phyloP scores from a whole-genome alignment of 176 grass and related monocot species.

The Musa troglodytarum region DNA sequence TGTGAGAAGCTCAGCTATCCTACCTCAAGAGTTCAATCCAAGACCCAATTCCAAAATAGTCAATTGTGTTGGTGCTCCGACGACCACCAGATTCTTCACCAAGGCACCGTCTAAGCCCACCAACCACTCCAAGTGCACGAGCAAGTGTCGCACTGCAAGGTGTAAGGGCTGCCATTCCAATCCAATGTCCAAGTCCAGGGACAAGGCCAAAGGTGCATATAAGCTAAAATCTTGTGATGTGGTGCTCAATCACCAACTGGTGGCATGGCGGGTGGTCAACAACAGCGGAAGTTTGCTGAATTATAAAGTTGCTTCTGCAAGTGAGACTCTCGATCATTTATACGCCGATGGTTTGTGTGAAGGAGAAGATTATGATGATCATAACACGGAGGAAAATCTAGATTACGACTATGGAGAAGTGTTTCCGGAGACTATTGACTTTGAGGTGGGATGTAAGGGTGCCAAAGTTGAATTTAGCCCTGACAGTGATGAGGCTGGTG shows the following conservation, averaged over 20 bases:
- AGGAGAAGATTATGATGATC: background rate
- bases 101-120: slow-evolving; percentile 25
- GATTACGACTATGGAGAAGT: background rate
- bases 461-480: background rate
- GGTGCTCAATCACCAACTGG: background rate
- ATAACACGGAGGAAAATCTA: background rate
- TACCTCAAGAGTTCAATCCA: background rate
- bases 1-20: background rate
- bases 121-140: slow-evolving; percentile 32
- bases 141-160: slow-evolving; percentile 11
- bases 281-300: background rate
- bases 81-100: slow-evolving; percentile 9
- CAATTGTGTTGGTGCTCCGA: background rate
- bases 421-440: background rate
- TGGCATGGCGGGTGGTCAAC: background rate
- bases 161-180: slow-evolving; percentile 11
- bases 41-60: background rate
- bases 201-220: slow-evolving; percentile 16
- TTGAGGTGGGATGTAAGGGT: background rate
- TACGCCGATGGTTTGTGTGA: background rate
- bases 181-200: slow-evolving; percentile 13
- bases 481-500: background rate
- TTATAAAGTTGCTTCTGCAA: background rate
- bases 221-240: slow-evolving; percentile 15
- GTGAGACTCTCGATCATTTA: background rate